Evolutionary conservation across 192 early-diverging fungal species (phyloP).

Genomic region (Coemansia sp.): DNA sequence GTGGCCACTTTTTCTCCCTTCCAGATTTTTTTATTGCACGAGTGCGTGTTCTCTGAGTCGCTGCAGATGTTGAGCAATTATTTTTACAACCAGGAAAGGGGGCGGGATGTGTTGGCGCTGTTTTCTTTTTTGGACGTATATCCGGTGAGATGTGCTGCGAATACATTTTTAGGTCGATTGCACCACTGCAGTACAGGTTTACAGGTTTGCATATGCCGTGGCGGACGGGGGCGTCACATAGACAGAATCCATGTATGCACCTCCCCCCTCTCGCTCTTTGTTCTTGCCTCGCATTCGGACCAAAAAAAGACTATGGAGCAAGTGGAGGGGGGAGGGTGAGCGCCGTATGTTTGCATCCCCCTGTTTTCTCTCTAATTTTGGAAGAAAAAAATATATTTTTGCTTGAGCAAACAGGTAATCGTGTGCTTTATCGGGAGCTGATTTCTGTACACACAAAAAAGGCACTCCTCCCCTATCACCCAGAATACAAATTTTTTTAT

Average conservation of each 20-base stretch:
- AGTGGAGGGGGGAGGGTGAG: no score
- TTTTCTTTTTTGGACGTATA: neutral
- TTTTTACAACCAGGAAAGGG: neutral
- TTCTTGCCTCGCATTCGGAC: neutral
- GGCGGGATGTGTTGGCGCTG: neutral
- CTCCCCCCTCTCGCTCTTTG: neutral
- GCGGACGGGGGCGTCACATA: neutral
- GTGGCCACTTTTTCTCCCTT: neutral
- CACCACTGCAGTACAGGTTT: neutral
- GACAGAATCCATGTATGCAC: slow-evolving; percentile 5
- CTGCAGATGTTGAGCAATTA: slow-evolving; percentile 2
- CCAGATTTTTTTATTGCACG: no score
- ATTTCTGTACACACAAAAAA: neutral
- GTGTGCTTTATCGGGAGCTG: neutral
- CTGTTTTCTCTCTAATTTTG: neutral
- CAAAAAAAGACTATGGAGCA: neutral
- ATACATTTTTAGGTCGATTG: neutral
- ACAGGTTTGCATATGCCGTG: neutral
- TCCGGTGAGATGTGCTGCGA: neutral
- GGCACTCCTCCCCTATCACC: neutral
- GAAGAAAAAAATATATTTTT: neutral
- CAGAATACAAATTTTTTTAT: no score
- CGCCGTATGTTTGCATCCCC: no score
- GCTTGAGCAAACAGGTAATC: neutral
- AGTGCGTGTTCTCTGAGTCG: neutral